Percentiles rank a stretch among this genome's conserved stretches.
phyloP scores from a whole-genome alignment of 129 eudicot genomes.

The Flaveria brownii region DNA sequence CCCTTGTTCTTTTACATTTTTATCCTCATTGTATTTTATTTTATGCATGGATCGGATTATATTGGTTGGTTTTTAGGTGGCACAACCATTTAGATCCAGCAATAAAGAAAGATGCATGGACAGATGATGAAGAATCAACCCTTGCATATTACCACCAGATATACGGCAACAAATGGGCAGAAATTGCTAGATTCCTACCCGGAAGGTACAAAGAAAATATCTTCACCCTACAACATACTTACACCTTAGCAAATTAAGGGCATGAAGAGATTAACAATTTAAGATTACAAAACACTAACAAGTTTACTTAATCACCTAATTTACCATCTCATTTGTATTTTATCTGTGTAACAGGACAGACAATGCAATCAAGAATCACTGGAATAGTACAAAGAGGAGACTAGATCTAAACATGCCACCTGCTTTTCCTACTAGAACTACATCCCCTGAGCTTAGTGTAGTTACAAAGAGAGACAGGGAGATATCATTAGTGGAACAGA shows the following conservation, averaged over 20 bases:
- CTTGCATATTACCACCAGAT: conserved; percentile 46
- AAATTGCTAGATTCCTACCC: conserved; percentile 53
- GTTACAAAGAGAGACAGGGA: conserved; percentile 25
- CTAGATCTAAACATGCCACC: conserved; percentile 50
- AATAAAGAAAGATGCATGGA: conserved; percentile 64
- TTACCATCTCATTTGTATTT: conserved; percentile 20
- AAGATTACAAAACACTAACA: neutral
- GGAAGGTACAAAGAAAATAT: conserved; percentile 54
- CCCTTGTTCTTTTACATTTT: neutral
- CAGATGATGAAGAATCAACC: conserved; percentile 49
- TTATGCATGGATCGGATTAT: neutral
- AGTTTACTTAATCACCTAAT: neutral
- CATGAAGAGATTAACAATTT: neutral
- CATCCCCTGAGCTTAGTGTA: conserved; percentile 32
- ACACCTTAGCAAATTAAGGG: neutral
- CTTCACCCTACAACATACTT: neutral
- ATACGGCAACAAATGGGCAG: conserved; percentile 75
- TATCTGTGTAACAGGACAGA: conserved; percentile 62
- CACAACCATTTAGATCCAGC: conserved; percentile 67
- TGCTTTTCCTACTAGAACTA: conserved; percentile 34
- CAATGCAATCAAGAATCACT: conserved; percentile 92
- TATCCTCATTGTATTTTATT: neutral
- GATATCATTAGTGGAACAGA: conserved; percentile 24
- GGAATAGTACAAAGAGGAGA: conserved; percentile 83
- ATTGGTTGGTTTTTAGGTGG: conserved; percentile 43